Conservation (phyloP, 73 alveolate genomes). For the Diophrys appendiculata region DNA sequence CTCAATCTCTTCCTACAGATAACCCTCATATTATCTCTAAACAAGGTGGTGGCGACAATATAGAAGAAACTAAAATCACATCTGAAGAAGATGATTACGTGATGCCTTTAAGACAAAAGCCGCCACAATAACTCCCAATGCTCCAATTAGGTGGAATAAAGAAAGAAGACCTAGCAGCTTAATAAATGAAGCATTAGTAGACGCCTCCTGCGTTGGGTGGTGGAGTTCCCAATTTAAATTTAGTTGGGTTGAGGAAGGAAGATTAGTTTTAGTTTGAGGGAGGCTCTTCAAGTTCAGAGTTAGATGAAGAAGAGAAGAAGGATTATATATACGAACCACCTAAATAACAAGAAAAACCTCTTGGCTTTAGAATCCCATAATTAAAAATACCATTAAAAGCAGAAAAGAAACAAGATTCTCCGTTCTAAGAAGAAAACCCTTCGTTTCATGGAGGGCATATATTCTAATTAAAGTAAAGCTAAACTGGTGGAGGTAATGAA, state of each 20-base stretch:
- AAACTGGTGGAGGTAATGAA: too few species aligned
- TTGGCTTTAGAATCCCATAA: constrained; percentile 22
- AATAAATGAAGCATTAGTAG: too few species aligned
- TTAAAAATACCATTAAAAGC: constrained; percentile 35
- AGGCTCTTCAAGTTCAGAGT: not conserved
- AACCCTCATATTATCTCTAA: too few species aligned
- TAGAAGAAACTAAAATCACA: not conserved
- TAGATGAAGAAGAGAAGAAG: not conserved
- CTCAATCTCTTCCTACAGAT: too few species aligned
- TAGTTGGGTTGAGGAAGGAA: not conserved
- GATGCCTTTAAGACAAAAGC: not conserved
- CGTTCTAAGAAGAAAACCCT: not conserved
- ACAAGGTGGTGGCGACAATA: too few species aligned
- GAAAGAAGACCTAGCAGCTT: not conserved
- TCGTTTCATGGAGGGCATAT: not conserved
- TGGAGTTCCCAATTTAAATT: too few species aligned
- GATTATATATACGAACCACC: not conserved
- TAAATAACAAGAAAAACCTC: not conserved
- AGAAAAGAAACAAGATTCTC: not conserved
- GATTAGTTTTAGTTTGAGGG: not conserved
- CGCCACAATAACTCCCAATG: not conserved
- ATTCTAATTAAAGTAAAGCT: not conserved
- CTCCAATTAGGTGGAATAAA: not conserved
- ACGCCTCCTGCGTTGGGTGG: too few species aligned
- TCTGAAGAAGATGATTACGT: not conserved